phyloP scores from a whole-genome alignment of 2,329 filamentous ascomycete species.

The Pseudocercospora musae region DNA sequence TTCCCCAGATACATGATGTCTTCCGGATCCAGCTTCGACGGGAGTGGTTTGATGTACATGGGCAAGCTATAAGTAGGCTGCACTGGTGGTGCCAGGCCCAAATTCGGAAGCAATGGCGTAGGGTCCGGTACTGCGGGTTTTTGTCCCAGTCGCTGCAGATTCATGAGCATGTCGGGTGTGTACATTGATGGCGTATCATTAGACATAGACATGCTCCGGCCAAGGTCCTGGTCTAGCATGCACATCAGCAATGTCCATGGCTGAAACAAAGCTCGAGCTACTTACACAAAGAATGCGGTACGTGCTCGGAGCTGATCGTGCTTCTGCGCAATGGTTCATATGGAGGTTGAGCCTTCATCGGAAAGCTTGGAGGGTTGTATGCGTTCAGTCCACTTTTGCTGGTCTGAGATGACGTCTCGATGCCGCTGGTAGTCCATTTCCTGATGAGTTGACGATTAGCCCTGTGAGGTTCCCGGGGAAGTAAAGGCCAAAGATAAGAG shows the following conservation, averaged over 20 bases:
- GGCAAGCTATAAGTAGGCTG: conserved; percentile 47
- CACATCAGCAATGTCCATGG: conserved; percentile 9
- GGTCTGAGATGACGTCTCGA: conserved; percentile 21
- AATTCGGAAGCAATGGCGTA: conserved; percentile 23
- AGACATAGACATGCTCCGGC: conserved; percentile 22
- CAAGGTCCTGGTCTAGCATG: conserved; percentile 31
- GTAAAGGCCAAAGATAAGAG: neutral
- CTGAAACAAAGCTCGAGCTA: conserved; percentile 24
- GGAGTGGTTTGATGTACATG: conserved; percentile 75
- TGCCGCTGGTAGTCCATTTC: conserved; percentile 36
- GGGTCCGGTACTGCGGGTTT: conserved; percentile 27
- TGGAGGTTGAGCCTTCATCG: conserved; percentile 34
- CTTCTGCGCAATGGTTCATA: conserved; percentile 30
- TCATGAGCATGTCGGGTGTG: conserved; percentile 32
- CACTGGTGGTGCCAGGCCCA: conserved; percentile 25
- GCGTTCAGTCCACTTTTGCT: conserved; percentile 17
- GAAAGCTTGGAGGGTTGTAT: conserved; percentile 26
- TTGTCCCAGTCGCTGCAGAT: conserved; percentile 29
- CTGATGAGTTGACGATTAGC: conserved; percentile 18
- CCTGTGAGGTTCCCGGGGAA: neutral
- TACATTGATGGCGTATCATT: conserved; percentile 25
- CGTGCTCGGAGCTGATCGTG: conserved; percentile 44
- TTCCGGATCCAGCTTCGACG: conserved; percentile 70
- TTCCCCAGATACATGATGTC: conserved; percentile 78
- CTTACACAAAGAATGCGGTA: conserved; percentile 63